Evolutionary conservation across 495 filamentous ascomycete species (phyloP).

Genomic region (Apodospora peruviana): DNA sequence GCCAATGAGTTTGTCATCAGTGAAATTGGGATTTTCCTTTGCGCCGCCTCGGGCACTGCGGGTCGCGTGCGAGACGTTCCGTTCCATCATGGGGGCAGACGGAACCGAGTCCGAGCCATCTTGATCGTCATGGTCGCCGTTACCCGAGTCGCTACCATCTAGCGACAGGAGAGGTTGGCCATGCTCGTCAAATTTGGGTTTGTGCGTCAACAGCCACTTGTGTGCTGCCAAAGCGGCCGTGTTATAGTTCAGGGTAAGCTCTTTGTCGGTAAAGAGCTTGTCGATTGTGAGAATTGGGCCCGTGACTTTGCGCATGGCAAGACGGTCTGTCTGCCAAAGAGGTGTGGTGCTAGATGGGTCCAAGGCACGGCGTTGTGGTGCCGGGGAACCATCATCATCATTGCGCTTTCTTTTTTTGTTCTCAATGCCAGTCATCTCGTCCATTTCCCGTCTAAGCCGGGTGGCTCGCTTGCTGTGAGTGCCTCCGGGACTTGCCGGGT

Average conservation of each 20-base stretch:
- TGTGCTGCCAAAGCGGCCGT: slow-evolving; percentile 61
- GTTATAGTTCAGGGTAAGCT: slow-evolving; percentile 71
- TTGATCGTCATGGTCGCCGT: slow-evolving; percentile 38
- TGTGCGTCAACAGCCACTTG: slow-evolving; percentile 48
- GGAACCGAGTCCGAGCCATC: slow-evolving; percentile 43
- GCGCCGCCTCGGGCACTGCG: slow-evolving; percentile 61
- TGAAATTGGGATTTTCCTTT: slow-evolving; percentile 44
- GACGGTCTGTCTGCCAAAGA: slow-evolving; percentile 45
- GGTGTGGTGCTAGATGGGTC: slow-evolving; percentile 47
- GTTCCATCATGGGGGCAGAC: slow-evolving; percentile 62
- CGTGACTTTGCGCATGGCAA: slow-evolving; percentile 40
- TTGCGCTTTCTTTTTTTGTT: slow-evolving; percentile 78
- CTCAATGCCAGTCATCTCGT: slow-evolving; percentile 64
- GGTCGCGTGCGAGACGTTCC: slow-evolving; percentile 67
- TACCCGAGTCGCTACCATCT: slow-evolving; percentile 48
- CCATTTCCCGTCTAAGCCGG: slow-evolving; percentile 70
- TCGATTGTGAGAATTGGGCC: slow-evolving; percentile 70
- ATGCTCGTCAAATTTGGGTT: slow-evolving; percentile 39
- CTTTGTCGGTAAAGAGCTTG: slow-evolving; percentile 90
- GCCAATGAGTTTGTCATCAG: slow-evolving; percentile 45
- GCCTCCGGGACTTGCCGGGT: slow-evolving; percentile 73
- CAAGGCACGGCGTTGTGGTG: slow-evolving; percentile 43
- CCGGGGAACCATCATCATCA: slow-evolving; percentile 67
- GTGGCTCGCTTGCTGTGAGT: slow-evolving; percentile 78
- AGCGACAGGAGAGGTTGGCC: slow-evolving; percentile 39